Base-by-base conservation (phyloP, 495 filamentous ascomycete genomes). In the Barbatosphaeria neglecta region DNA sequence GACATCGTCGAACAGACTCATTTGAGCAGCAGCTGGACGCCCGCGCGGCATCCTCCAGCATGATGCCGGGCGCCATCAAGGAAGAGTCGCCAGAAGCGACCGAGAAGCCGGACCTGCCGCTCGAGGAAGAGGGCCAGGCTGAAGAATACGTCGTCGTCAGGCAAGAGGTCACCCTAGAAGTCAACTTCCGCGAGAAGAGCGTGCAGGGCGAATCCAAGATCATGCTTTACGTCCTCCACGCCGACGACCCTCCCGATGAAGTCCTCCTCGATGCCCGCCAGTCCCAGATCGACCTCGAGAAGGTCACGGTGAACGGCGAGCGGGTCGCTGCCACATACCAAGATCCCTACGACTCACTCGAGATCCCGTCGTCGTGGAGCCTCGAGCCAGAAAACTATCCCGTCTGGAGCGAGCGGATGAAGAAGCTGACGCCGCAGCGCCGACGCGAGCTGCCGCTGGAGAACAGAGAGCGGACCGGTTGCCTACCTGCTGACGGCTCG, bases 251-350 rank as follows among this genome's bases (percentile, higher is more conserved):
- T n/a, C 67, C 95, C 22, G 72, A 72, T 35, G 72, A 69, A n/a
- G 78, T 98, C 22, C 73, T 68, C 23, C 72, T 98, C 51, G 86
- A 95, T 57, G 88, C 89, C 55, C 82, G 89, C 45, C 90, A 98
- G 64, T 86, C 85, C 56, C 78, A 79, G 46, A 75, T 88, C 57
- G 84, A 75, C 43, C 63, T 71, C 39, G 25, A 64, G 5, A 62
- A 73, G 48, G 63, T 95, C 42, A 81, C 67, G 25, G 80, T 95
- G 22, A 84, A 90, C 53, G 85, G 82, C 38, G 77, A 83, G 47
- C 63, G 65, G 35, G 74, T 72, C 24, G 64, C 71, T 15, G 70
- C 78, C n/a, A 73, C 73, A 41, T 87, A 90, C 55, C 60, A 70
- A 13, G 86, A 96, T 53, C 81, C 83, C 1, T 93, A 92, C 62